These are phyloP conservation scores for Chaetoceros tenuissimus DNA, from an alignment of 108 stramenopile species.

Conservation along the genomic window DNA sequence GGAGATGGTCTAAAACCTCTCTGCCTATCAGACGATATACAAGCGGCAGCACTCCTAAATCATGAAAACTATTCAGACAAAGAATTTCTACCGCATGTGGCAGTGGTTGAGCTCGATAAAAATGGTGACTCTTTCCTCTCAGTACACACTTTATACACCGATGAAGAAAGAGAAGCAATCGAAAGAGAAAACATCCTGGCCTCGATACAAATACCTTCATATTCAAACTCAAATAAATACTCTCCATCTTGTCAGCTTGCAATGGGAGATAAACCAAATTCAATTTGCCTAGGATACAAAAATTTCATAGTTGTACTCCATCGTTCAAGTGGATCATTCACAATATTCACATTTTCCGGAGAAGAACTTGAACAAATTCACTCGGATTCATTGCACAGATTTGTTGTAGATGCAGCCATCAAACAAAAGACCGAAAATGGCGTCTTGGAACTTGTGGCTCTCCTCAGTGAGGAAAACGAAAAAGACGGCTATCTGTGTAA, in stretches of 20 bases:
- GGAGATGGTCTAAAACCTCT: conserved; percentile 51
- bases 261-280: conserved; percentile 76
- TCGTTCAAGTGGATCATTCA: conserved; percentile 56
- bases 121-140: conserved; percentile 21
- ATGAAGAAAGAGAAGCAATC: conserved; percentile 22
- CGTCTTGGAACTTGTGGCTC: conserved; percentile 63
- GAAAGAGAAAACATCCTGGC: conserved; percentile 33
- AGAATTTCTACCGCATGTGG: neutral
- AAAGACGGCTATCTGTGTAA: no score
- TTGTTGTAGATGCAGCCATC: conserved; percentile 79
- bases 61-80: neutral
- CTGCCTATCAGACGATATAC: conserved; percentile 43
- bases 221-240: conserved; percentile 29
- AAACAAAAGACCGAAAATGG: conserved; percentile 44
- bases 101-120: conserved; percentile 17
- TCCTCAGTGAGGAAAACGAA: conserved; percentile 60
- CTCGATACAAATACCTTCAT: conserved; percentile 37
- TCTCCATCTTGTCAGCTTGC: conserved; percentile 74
- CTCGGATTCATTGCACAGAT: conserved; percentile 44
- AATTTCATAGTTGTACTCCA: conserved; percentile 60
- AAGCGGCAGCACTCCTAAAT: neutral
- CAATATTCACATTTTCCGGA: conserved; percentile 59
- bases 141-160: conserved; percentile 16
- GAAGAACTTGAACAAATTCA: conserved; percentile 53
- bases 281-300: conserved; percentile 52